Base-by-base conservation (phyloP, 768 basidiomycete species). In the Strobilomyces dryophilus region DNA sequence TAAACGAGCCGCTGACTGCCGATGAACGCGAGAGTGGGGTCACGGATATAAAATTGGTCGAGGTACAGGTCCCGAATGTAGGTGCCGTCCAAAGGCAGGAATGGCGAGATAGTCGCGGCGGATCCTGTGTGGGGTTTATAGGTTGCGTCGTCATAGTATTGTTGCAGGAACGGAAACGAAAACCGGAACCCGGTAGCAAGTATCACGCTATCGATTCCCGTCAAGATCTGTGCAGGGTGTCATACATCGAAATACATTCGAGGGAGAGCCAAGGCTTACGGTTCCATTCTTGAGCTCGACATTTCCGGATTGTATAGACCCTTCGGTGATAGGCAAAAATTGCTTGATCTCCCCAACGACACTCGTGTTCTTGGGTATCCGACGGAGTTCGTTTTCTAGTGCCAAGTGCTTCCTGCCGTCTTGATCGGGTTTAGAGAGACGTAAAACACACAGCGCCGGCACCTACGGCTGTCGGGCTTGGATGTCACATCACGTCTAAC, bases 271-370 rank as follows among this genome's bases (percentile, higher is more conserved):
- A 2, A 36, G n/a, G 46, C 54, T 5, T 9, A 60, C 59, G 7
- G 59, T 58, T 2, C 60, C 59, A 5, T 61, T 61, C 40, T 39
- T 51, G 17, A 61, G 60, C 21, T 58, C 49, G 6, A 61, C 42
- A 1, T 34, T 42, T 20, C 60, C 49, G n/a, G 60, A 62, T 37
- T 49, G 54, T 12, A 62, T 49, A 7, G 39, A 43, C 8, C 49
- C 60, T 17, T 53, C 40, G 9, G 42, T 15, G 17, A 53, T 18
- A 8, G 46, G 44, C 12, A 58, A 32, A n/a, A 61, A 58, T 9
- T 24, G 47, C 17, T 51, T 10, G 17, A 61, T 50, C 36, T 61
- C 61, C 9, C 60, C 56, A 8, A 58, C 18, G 1, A 54, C 14
- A 2, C 59, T 54, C 29, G 51, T 48, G 8, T 61, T 57, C 18